Base-by-base conservation (phyloP, 805 yeast species). In the Metschnikowia lunata region DNA sequence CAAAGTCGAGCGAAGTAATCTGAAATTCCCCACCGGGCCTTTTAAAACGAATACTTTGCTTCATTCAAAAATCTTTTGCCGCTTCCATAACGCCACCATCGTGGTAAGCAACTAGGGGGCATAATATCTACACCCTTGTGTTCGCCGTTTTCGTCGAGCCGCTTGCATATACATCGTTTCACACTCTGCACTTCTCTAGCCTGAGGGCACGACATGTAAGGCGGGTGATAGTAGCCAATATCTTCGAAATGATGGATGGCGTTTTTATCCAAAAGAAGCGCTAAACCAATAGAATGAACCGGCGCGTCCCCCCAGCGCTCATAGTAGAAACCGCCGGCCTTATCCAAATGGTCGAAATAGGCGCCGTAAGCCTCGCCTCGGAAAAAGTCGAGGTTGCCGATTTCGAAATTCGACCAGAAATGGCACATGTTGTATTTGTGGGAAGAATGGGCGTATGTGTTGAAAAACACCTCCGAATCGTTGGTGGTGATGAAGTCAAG, bases 31-130 rank as follows among this genome's bases (percentile, higher is more conserved):
- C 31, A 29, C 31, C 31, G 4, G 4, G 8, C 13, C 13, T 8
- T 8, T 33, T 13, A 33, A 37, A 48, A 50, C 3, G 34, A 34
- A 40, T 51, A 52, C 35, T 54, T 63, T 14, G 59, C 54, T 42
- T 75, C 82, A 47, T 76, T 75, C 30, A 80, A 48, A 52, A 82
- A 82, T 2, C 56, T 60, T 54, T 80, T 82, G 1, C 87, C 85
- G 2, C 79, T 69, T 8, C 85, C 84, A 49, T 69, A 69, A 54
- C 79, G 79, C 95, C 95, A 85, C 90, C 90, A 85, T 48, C 81
- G 71, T 29, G 78, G 70, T 37, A 85, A 60, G 63, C 95, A 85
- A 54, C 90, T 83, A 50, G 75, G 78, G 5, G 76, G 60, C 47
- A 71, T 58, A n/a, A 71, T 62, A 42, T 72, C 71, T 48, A 77